Evolutionary conservation across 192 early-diverging fungal genomes (phyloP), one percentile per base, ranked within the genome.

Genomic region (Coemansia reversa): DNA sequence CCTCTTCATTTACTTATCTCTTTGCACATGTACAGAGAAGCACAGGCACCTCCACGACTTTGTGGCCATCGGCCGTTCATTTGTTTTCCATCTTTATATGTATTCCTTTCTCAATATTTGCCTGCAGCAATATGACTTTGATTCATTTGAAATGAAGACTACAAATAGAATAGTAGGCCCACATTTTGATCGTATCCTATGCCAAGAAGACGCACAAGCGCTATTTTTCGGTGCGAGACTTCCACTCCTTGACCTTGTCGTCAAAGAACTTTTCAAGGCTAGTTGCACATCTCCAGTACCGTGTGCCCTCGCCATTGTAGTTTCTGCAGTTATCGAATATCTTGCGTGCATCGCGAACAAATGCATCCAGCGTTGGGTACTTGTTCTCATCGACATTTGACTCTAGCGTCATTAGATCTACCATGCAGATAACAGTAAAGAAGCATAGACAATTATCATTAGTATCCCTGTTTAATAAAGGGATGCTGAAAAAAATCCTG

Each of bases 241-340:
- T 86, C 85, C 84, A 88, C n/a, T 86, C 89, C 63, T 81, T 82
- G 27, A 92, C 68, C 42, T 87, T 84, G 51, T 94, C 88, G 51
- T 85, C 84, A 75, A 92, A 94, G 47, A 87, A 93, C 69, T 85
- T 84, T 69, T 94, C 93, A 18, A 94, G 70, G 30, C 76, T 72
- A 55, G 77, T 87, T 5, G 93, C 93, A 32, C 89, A 93, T 58
- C 89, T 86, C 62, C 86, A 86, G 83, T 96, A 97, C 35, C 83
- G 83, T 4, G 93, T 93, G 24, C 85, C 79, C 63, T 94, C 91
- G 45, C 89, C 91, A 64, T 99, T 99, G 75, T 98, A 99, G 12
- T 83, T 84, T 62, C 88, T 83, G 72, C 93, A 94, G 74, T 99
- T 99, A 56, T 91, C 82, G 72, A 96, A 96, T 18, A 99, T 98